Conservation (phyloP, 768 basidiomycete genomes). For the Boletellus emodensis region DNA sequence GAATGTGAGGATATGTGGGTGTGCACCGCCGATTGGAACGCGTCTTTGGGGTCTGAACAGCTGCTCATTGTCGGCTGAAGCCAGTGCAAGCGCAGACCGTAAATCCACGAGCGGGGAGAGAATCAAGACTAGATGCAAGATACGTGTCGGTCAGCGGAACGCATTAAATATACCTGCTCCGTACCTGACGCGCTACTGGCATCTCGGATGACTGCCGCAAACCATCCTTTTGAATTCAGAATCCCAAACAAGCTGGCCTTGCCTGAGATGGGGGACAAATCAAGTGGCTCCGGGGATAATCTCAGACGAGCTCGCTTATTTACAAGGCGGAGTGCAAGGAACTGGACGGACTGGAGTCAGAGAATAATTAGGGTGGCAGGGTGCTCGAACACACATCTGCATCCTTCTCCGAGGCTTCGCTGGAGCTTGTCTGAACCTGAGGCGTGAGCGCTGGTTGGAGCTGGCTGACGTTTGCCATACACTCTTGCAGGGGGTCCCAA, state of each 20-base stretch:
- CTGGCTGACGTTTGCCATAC: conserved; percentile 33
- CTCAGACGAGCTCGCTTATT: conserved; percentile 64
- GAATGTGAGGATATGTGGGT: conserved; percentile 54
- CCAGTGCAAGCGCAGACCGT: conserved; percentile 46
- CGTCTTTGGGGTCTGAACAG: conserved; percentile 52
- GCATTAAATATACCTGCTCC: conserved; percentile 10
- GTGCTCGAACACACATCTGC: conserved; percentile 23
- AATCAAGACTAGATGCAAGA: conserved; percentile 45
- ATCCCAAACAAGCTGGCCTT: conserved; percentile 55
- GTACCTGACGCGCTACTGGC: conserved; percentile 36
- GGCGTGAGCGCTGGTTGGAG: conserved; percentile 22
- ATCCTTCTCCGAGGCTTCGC: conserved; percentile 28
- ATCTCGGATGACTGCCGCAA: conserved; percentile 53
- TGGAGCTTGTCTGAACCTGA: conserved; percentile 23
- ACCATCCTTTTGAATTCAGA: conserved; percentile 63
- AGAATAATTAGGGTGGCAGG: not conserved
- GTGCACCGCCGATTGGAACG: conserved; percentile 39
- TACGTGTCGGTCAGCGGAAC: not conserved
- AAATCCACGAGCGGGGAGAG: conserved; percentile 59
- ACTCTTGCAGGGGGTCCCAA: not conserved
- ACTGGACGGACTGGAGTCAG: conserved; percentile 26
- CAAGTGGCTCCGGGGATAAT: conserved; percentile 51
- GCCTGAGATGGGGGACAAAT: conserved; percentile 37
- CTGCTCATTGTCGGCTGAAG: conserved; percentile 36
- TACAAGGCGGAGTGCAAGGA: conserved; percentile 37